Percentiles rank a stretch among this genome's conserved stretches.
These are phyloP conservation scores for Cordyceps tenuipes DNA, from an alignment of 2,329 filamentous ascomycete species.

Conservation along the genomic window DNA sequence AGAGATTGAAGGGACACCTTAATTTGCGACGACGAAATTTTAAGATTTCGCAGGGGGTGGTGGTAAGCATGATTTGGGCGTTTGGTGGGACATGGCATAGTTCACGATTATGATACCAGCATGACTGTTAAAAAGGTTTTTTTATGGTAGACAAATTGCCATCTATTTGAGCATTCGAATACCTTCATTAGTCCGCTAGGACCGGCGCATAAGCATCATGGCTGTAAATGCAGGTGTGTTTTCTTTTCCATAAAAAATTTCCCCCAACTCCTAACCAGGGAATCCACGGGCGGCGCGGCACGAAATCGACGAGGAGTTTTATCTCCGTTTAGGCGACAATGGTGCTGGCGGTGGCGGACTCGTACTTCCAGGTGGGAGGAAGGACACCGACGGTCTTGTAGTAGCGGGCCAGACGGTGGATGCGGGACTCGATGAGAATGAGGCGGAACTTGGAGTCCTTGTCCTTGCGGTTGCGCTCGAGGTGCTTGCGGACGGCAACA, in stretches of 20 bases:
- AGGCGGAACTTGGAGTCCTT: constrained; percentile 99
- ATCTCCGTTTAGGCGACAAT: constrained; percentile 67
- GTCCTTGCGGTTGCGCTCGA: constrained; percentile 99
- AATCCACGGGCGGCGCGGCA: constrained; percentile 22
- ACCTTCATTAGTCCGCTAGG: constrained; percentile 27
- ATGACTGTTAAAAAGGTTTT: constrained; percentile 13
- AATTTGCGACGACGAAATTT: not conserved
- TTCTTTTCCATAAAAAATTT: constrained; percentile 26
- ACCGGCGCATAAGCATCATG: constrained; percentile 32
- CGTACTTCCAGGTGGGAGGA: constrained; percentile 97
- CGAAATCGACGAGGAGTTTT: constrained; percentile 14
- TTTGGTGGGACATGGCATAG: not conserved
- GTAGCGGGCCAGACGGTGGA: constrained; percentile 98
- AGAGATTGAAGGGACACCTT: constrained; percentile 38
- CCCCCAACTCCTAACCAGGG: constrained; percentile 38
- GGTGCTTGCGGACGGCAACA: constrained; percentile 98
- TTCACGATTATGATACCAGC: constrained; percentile 1
- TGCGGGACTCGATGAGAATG: constrained; percentile 99
- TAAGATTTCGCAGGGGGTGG: not conserved
- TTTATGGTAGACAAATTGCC: constrained; percentile 20
- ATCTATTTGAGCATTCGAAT: constrained; percentile 23
- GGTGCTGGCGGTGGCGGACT: constrained; percentile 92
- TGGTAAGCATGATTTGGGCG: constrained; percentile 1
- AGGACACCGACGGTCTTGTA: constrained; percentile 91
- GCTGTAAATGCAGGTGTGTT: constrained; percentile 34